These are phyloP conservation scores for Penicillium egyptiacum DNA, from an alignment of 495 filamentous ascomycete species.

Conservation along the genomic window DNA sequence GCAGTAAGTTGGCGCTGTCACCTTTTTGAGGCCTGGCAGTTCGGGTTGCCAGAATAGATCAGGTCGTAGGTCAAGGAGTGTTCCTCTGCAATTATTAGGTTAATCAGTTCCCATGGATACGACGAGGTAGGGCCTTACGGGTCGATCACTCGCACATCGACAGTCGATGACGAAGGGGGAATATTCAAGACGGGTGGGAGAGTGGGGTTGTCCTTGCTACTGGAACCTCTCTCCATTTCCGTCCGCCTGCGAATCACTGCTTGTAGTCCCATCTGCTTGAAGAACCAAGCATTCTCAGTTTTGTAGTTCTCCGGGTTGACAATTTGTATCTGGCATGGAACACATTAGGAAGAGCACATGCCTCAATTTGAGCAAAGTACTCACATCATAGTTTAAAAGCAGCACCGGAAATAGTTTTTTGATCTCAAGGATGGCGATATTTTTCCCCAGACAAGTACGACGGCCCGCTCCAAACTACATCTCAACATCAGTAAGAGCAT, in stretches of 20 bases:
- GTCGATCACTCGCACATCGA: not conserved
- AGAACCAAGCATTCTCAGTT: slow-evolving; percentile 5
- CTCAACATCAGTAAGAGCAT: not conserved
- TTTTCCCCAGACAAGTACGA: slow-evolving; percentile 28
- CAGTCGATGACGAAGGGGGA: not conserved
- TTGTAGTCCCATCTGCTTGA: slow-evolving; percentile 14
- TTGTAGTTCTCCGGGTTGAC: not conserved
- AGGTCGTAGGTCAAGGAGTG: not conserved
- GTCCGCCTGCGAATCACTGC: too few species aligned
- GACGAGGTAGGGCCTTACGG: not conserved
- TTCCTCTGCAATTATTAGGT: not conserved
- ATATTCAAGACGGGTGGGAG: too few species aligned
- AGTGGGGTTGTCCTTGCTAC: too few species aligned
- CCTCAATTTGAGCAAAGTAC: not conserved
- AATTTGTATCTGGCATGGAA: not conserved
- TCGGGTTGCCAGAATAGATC: not conserved
- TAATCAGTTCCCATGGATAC: too few species aligned
- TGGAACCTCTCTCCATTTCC: too few species aligned
- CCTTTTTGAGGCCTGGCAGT: not conserved
- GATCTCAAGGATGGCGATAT: slow-evolving; percentile 28
- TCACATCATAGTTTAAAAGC: not conserved
- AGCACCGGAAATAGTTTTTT: slow-evolving; percentile 26
- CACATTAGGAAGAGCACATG: too few species aligned
- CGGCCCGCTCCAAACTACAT: slow-evolving; percentile 31
- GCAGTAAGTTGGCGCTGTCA: not conserved